Evolutionary conservation across 2,329 filamentous ascomycete genomes (phyloP), one percentile per base, ranked within the genome.

Genomic region (Harringtonia aguacate): DNA sequence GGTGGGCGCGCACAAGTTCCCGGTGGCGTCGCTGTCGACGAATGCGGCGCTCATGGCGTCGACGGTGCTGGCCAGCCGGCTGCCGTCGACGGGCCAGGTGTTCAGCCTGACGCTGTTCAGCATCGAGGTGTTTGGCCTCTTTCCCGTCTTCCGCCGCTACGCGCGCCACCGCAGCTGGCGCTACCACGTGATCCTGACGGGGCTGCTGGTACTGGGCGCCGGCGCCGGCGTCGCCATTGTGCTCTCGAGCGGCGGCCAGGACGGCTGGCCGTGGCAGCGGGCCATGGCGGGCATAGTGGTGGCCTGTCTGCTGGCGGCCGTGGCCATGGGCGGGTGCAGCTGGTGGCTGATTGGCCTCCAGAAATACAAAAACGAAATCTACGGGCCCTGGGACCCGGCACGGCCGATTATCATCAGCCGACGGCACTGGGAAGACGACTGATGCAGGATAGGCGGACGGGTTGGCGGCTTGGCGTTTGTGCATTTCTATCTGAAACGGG

Each of bases 301-400:
- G 7, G 86, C 86, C 6, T 76, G 79, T n/a, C 56, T 90, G 10
- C 69, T 87, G 20, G 82, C 84, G 1, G 78, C 81, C 5, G 61
- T 95, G 43, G 81, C 80, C 3, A 94, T 95, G 79, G 92, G 90
- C 2, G 83, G 88, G 13, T 95, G 89, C 61, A 94, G 87, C 59
- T 97, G 89, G 90, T 97, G 92, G 89, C 66, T 98, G 50, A 97
- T 98, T 57, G 86, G 88, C 9, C 63, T 98, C 61, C 92, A 98
- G 65, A 90, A 94, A 66, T 98, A 97, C 65, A 98, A 98, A 70
- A 97, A 97, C 61, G 92, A 97, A 65, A 95, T 98, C 53, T 86
- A 89, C 57, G 92, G 92, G 36, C 92, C 92, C 1, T 98, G 92
- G 92, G 92, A 98, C 66, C 89, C 90, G 18, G 92, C 92, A 8